Base-by-base conservation (phyloP, 257 asterid genomes). In the Ballota nigra region DNA sequence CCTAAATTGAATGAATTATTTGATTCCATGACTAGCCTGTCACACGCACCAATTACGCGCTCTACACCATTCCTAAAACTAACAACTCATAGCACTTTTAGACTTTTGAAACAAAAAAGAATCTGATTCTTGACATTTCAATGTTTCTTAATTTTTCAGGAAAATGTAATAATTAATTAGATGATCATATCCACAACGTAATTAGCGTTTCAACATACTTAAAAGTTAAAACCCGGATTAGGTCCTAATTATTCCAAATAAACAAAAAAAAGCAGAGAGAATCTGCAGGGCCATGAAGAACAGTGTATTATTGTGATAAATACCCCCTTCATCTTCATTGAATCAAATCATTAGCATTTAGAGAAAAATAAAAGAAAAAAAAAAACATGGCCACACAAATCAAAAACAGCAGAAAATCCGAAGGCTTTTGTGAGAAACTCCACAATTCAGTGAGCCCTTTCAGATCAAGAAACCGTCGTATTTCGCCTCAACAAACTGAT, bases 61-160 rank as follows among this genome's bases (percentile, higher is more conserved):
- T n/a, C n/a, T n/a, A n/a, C n/a, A n/a, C n/a, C 5, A 79, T 75
- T 75, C 83, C 80, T 78, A 71, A 73, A 68, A n/a, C n/a, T n/a
- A n/a, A n/a, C n/a, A n/a, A 11, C 66, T 23, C 4, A 38, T 15
- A 58, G 59, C 18, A 20, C 8, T 65, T 51, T 63, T n/a, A 22
- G 76, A 67, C 78, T 61, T 80, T 26, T 51, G 28, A 62, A 51
- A 51, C 84, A 67, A 31, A 4, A 0, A 2, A 23, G 84, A 76
- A 80, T 68, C 79, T 34, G 81, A 76, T 80, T 71, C 84, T 31
- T 56, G 26, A 33, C 73, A 22, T 76, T 0, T 31, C n/a, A 36
- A 40, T 47, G 68, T 53, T 18, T 19, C 77, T n/a, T n/a, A n/a
- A n/a, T 23, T 20, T 28, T 55, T 41, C 58, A 26, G 11, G 8